Evolutionary conservation across 805 yeast genomes (phyloP).

Genomic region (Saccharomycopsis schoenii): DNA sequence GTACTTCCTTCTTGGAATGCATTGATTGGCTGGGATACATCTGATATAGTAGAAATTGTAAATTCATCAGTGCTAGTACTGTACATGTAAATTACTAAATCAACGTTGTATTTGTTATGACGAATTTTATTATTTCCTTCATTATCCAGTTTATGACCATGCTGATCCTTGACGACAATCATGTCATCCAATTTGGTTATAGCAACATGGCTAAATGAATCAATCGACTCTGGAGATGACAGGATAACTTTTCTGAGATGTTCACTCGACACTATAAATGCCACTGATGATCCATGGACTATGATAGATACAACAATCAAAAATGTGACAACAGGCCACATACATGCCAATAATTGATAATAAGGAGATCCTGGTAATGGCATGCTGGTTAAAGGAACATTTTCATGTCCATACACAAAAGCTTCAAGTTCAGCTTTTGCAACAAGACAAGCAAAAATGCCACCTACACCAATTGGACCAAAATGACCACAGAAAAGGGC

Average conservation of each 20-base stretch:
- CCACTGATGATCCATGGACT: conserved; percentile 88
- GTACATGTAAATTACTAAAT: neutral
- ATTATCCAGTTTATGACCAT: no score
- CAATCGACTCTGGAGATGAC: conserved; percentile 29
- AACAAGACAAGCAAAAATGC: conserved; percentile 71
- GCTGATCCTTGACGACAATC: neutral
- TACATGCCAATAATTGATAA: conserved; percentile 46
- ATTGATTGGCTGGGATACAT: neutral
- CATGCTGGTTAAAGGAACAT: conserved; percentile 44
- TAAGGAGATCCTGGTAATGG: conserved; percentile 41
- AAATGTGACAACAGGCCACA: conserved; percentile 82
- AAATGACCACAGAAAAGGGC: conserved; percentile 92
- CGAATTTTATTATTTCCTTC: neutral
- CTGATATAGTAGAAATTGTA: neutral
- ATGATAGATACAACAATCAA: conserved; percentile 71
- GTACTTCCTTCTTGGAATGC: conserved; percentile 45
- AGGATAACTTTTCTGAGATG: conserved; percentile 85
- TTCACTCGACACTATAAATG: conserved; percentile 65
- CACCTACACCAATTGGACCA: conserved; percentile 96
- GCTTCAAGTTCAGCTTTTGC: conserved; percentile 65
- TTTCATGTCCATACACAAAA: conserved; percentile 33
- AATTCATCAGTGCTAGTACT: neutral
- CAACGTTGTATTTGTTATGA: no score
- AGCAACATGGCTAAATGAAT: neutral
- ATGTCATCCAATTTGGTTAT: neutral